A percentile compares a stretch with the other conserved stretches of the same genome.
These are phyloP conservation scores for Ceriops tagal DNA, from an alignment of 345 rosid genomes.

Conservation along the genomic window DNA sequence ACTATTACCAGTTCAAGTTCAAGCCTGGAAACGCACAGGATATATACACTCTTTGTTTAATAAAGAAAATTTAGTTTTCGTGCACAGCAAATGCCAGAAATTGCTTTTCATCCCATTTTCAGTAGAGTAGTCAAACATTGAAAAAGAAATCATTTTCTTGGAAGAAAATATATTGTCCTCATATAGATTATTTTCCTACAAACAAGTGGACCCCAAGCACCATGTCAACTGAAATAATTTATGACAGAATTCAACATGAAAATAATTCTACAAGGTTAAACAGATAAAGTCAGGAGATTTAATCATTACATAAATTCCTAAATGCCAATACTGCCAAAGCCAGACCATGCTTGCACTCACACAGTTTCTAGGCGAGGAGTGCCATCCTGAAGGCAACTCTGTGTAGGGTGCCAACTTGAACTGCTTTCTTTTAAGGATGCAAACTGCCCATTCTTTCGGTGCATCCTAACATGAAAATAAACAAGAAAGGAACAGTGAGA, in stretches of 20 bases:
- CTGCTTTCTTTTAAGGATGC: conserved; percentile 51
- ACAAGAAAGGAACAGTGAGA: conserved; percentile 1
- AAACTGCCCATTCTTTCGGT: conserved; percentile 74
- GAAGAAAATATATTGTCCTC: too few relatives aligned
- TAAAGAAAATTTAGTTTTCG: too few relatives aligned
- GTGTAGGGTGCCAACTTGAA: conserved; percentile 51
- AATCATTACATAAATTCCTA: conserved; percentile 1
- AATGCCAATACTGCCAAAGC: conserved; percentile 9
- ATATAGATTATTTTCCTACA: too few relatives aligned
- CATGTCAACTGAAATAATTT: too few relatives aligned
- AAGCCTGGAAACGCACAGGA: too few relatives aligned
- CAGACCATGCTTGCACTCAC: conserved; percentile 38
- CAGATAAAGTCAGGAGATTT: neutral
- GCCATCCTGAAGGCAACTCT: conserved; percentile 44
- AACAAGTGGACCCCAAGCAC: too few relatives aligned
- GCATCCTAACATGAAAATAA: conserved; percentile 50
- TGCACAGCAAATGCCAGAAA: too few relatives aligned
- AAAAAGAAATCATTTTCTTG: too few relatives aligned
- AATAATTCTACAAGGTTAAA: neutral
- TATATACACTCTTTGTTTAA: too few relatives aligned
- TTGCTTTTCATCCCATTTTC: too few relatives aligned
- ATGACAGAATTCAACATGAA: neutral
- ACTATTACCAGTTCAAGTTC: too few relatives aligned
- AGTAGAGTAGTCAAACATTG: too few relatives aligned
- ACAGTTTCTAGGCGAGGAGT: conserved; percentile 42